Base-by-base conservation (phyloP, 106 monocot species). In the Xerophyta viscosa region DNA sequence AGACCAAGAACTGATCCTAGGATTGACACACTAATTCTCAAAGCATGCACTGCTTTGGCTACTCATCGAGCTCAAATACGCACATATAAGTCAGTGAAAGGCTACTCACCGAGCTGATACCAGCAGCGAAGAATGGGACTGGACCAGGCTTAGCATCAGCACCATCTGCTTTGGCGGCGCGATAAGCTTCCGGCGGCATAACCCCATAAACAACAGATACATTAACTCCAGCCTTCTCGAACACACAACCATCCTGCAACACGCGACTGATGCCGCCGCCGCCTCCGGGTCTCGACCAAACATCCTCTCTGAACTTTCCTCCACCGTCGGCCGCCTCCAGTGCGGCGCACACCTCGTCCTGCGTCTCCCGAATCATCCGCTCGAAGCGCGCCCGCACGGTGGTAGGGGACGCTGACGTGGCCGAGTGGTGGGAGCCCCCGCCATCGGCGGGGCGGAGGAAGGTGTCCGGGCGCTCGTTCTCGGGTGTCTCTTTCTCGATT, bases 221-320 rank as follows among this genome's bases (percentile, higher is more conserved):
- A 56, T 98, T 98, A n/a, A 98, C 90, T 46, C 89, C 98, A 0
- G 98, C 98, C 74, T 98, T 90, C 85, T 98, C 90, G 58, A 74
- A 98, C 23, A 98, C 90, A 8, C 18, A 73, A 0, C 90, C 98
- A 12, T 90, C 98, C 86, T 90, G 90, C 49, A 98, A 51, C 29
- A 90, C 98, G 61, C 90, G 56, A 68, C 82, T 90, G 51, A 98
- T 90, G 27, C 98, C 98, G 14, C 98, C 98, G 2, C 98, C 98
- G 3, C 98, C 98, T 0, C 98, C 98, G 11, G 86, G 76, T 54
- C 98, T 58, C 27, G 98, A 98, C 98, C 98, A 98, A 11, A 98
- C 96, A 63, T 98, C 96, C 86, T 98, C 96, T 65, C 54, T 61
- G 56, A 98, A 98, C 60, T 50, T 69, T 11, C 68, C 90, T 0